Evolutionary conservation across 345 rosid genomes (phyloP).

Genomic region (Cardiospermum halicacabum): DNA sequence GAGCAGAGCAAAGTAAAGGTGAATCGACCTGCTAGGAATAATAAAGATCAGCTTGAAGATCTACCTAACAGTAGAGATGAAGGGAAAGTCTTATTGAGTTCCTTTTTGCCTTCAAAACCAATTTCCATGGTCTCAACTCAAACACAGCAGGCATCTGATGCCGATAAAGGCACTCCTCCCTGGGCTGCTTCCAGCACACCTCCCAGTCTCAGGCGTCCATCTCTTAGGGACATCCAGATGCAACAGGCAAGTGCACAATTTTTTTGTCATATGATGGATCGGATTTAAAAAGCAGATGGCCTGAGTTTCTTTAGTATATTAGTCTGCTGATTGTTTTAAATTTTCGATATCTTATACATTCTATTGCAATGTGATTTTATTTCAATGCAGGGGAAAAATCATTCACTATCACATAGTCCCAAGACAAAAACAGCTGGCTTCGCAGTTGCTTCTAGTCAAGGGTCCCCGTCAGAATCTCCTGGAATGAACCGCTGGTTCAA

Average conservation of each 20-base stretch:
- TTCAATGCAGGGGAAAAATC: conserved; percentile 55
- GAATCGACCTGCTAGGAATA: conserved; percentile 29
- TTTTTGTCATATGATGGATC: too few relatives aligned
- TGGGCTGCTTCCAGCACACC: conserved; percentile 89
- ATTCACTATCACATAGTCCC: conserved; percentile 59
- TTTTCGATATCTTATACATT: not conserved
- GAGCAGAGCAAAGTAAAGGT: conserved; percentile 71
- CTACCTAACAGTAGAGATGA: conserved; percentile 27
- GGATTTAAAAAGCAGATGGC: too few relatives aligned
- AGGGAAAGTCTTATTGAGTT: conserved; percentile 63
- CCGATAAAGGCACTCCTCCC: conserved; percentile 73
- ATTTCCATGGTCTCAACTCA: conserved; percentile 51
- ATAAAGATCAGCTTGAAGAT: conserved; percentile 42
- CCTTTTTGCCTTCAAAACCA: conserved; percentile 70
- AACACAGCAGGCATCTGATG: conserved; percentile 45
- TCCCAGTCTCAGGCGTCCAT: conserved; percentile 61
- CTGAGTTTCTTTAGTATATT: not conserved
- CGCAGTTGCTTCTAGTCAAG: conserved; percentile 52
- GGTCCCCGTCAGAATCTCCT: conserved; percentile 80
- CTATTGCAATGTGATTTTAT: not conserved
- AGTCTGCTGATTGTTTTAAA: not conserved
- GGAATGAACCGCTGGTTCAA: conserved; percentile 92
- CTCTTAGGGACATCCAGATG: conserved; percentile 91
- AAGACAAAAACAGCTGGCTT: conserved; percentile 74
- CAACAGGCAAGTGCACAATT: conserved; percentile 82